A percentile compares a stretch with the other conserved stretches of the same genome.
Conservation (phyloP, 495 filamentous ascomycete species). For the Neurospora hispaniola region DNA sequence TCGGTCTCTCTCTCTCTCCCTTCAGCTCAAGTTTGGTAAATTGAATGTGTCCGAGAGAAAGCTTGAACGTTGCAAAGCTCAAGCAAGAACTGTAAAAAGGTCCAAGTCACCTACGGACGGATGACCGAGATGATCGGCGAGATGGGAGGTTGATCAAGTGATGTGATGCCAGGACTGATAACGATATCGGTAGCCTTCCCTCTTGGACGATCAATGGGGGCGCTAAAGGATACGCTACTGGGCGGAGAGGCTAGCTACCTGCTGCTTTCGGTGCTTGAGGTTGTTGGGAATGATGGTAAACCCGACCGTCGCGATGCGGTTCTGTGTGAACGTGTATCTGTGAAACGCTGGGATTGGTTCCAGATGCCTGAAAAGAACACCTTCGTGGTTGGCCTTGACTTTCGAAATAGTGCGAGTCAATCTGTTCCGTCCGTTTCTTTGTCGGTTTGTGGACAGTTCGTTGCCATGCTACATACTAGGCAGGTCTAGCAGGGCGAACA, state of each 20-base stretch:
- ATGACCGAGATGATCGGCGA: not conserved
- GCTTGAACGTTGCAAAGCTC: not conserved
- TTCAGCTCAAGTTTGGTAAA: not conserved
- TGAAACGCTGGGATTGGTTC: not conserved
- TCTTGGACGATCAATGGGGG: not conserved
- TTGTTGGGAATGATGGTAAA: not conserved
- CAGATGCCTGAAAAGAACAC: not conserved
- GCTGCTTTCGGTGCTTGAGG: not conserved
- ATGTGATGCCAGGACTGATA: not conserved
- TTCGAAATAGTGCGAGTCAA: not conserved
- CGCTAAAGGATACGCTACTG: not conserved
- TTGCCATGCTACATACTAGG: not conserved
- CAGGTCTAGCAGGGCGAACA: not conserved
- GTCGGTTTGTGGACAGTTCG: not conserved
- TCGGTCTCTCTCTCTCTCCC: not conserved
- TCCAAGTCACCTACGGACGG: not conserved
- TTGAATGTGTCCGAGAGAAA: not conserved
- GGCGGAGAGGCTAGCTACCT: not conserved
- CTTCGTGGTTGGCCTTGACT: not conserved
- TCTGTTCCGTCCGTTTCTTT: not conserved
- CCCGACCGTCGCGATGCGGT: not conserved
- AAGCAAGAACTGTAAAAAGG: not conserved
- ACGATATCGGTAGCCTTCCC: not conserved
- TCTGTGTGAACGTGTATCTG: not conserved
- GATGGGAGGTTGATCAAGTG: not conserved